Percentiles rank a stretch among this genome's conserved stretches.
Conservation (phyloP, 352 stramenopile species). For the Phytophthora tentaculata region DNA sequence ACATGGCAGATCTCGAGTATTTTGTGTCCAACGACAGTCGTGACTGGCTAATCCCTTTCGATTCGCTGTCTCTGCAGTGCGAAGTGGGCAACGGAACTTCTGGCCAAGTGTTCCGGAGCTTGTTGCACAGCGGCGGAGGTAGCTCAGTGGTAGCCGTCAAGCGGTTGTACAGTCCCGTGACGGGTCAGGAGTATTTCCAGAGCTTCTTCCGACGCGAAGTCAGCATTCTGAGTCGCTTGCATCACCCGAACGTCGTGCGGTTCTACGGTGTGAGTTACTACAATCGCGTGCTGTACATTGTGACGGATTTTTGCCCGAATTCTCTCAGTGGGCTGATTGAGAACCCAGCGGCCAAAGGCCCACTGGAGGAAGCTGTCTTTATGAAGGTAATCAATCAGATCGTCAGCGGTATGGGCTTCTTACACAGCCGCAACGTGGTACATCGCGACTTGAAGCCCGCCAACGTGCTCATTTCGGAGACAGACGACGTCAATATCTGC, state of each 20-base stretch:
- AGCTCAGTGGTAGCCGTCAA: slow-evolving; percentile 90
- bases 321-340: slow-evolving; percentile 85
- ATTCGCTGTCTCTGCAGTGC: slow-evolving; percentile 85
- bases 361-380: slow-evolving; percentile 74
- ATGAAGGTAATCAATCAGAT: slow-evolving; percentile 91
- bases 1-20: slow-evolving; percentile 87
- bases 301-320: slow-evolving; percentile 90
- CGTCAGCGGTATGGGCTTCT: slow-evolving; percentile 91
- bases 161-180: slow-evolving; percentile 87
- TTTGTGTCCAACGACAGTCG: slow-evolving; percentile 88
- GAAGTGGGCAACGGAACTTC: slow-evolving; percentile 91
- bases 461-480: slow-evolving; percentile 94
- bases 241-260: slow-evolving; percentile 90
- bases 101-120: slow-evolving; percentile 87
- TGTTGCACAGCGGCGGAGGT: slow-evolving; percentile 83
- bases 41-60: slow-evolving; percentile 92
- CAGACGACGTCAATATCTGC: slow-evolving; percentile 93
- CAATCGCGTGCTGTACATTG: slow-evolving; percentile 90
- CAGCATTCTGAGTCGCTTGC: slow-evolving; percentile 84
- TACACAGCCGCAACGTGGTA: slow-evolving; percentile 89
- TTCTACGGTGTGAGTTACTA: slow-evolving; percentile 93
- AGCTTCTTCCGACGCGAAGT: slow-evolving; percentile 91
- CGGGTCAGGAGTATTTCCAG: slow-evolving; percentile 90
- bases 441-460: slow-evolving; percentile 93
- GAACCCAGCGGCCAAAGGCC: slow-evolving; percentile 70